Base-by-base conservation (phyloP, 2,329 filamentous ascomycete genomes). In the Penicillium olsonii region DNA sequence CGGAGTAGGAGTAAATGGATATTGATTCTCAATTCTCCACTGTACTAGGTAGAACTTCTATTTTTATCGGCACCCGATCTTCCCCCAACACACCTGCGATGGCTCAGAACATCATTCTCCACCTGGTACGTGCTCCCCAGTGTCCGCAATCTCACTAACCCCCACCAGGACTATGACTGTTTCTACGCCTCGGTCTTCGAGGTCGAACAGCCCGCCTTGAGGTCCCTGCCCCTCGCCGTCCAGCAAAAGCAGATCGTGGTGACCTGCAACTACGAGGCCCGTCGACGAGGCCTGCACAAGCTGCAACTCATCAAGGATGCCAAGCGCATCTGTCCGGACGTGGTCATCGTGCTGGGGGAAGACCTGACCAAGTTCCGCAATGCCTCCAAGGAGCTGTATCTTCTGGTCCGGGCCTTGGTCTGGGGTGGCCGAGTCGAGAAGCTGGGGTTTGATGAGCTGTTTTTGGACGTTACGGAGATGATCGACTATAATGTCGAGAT, bases 131-230 rank as follows among this genome's bases (percentile, higher is more conserved):
- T 68, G n/a, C 18, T 26, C 42, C 42, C 39, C 24, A n/a, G 14
- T 9, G 22, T 18, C 20, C 10, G 12, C 37, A 38, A 37, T n/a
- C 34, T 14, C 3, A 24, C 39, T 53, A 35, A 56, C 12, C 41
- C 29, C 34, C 27, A 27, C 17, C 45, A 75, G 73, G 75, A 78
- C 58, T 77, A 77, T 63, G 75, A 77, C 75, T 95, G 90, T 75
- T 97, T 97, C 77, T 97, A 97, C 69, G 92, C 92, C 18, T 90
- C 90, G 42, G 91, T 94, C 8, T 87, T 94, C 59, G 91, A 96
- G 72, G 86, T 87, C 56, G 87, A 88, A 66, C 84, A 88, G 57
- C 90, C 91, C 0, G 75, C 79, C 2, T 76, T 96, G 49, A 90
- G 84, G 65, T 78, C 80, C 1, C 73, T 87, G 15, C 90, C 91